phyloP scores from a whole-genome alignment of 768 basidiomycete species.

The Tulasnella sp. region DNA sequence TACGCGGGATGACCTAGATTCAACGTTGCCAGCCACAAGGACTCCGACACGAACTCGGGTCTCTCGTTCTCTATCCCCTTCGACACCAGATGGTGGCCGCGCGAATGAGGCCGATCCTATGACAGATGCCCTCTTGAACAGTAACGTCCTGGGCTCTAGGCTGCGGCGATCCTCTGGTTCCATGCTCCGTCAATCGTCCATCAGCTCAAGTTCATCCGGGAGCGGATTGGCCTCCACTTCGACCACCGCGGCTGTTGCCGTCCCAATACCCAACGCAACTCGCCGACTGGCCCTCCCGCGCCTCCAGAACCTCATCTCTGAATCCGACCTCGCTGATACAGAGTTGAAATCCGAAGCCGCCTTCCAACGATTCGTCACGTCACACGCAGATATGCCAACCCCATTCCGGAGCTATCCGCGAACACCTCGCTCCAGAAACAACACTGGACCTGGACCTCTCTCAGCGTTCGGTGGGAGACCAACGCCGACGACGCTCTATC shows the following conservation, averaged over 20 bases:
- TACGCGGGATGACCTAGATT: neutral
- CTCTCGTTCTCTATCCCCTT: conserved; percentile 5
- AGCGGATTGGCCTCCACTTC: too few relatives aligned
- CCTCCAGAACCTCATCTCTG: conserved; percentile 10
- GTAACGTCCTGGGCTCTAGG: neutral
- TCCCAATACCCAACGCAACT: neutral
- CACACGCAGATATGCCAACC: conserved; percentile 17
- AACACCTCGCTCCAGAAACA: conserved; percentile 14
- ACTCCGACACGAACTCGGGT: neutral
- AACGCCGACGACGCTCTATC: neutral
- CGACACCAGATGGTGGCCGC: neutral
- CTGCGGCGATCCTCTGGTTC: neutral
- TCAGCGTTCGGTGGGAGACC: neutral
- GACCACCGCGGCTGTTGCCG: neutral
- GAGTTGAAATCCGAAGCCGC: conserved; percentile 16
- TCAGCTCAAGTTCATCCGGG: neutral
- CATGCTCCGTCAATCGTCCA: neutral
- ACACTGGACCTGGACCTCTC: neutral
- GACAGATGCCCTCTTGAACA: neutral
- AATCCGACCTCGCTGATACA: conserved; percentile 10
- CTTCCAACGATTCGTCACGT: conserved; percentile 18
- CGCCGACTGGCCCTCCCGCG: conserved; percentile 8
- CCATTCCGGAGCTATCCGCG: conserved; percentile 13
- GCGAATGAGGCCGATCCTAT: too few relatives aligned
- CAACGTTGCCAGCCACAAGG: neutral